phyloP scores from a whole-genome alignment of 176 grass and related monocot genomes.

The Tuctoria greenei region DNA sequence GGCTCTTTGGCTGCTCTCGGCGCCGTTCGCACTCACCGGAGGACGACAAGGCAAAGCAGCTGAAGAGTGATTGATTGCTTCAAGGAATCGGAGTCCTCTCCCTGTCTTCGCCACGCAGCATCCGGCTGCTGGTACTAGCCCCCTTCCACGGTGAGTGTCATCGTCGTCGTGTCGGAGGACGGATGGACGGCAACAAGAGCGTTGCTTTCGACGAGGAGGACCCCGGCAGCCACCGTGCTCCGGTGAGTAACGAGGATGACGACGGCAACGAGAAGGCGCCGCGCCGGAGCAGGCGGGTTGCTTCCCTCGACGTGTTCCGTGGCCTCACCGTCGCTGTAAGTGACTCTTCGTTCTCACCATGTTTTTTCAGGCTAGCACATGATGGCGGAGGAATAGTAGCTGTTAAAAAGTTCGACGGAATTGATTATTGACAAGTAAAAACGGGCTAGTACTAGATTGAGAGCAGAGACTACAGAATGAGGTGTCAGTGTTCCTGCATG shows the following conservation, averaged over 20 bases:
- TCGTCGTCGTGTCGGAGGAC: too few species aligned
- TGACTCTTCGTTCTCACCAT: background rate
- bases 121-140: background rate
- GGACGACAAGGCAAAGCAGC: background rate
- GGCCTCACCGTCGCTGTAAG: conserved; percentile 84
- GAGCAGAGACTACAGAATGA: background rate
- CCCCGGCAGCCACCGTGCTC: background rate
- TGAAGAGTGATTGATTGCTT: conserved; percentile 18
- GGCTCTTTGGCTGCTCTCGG: background rate
- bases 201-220: conserved; percentile 55
- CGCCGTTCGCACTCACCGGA: background rate
- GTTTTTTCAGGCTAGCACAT: background rate
- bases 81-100: conserved; percentile 11
- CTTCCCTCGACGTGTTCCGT: conserved; percentile 89
- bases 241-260: background rate
- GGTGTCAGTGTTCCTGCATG: background rate
- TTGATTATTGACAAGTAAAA: background rate
- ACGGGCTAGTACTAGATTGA: background rate
- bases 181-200: conserved; percentile 27
- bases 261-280: conserved; percentile 31
- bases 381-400: background rate
- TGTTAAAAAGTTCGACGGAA: background rate
- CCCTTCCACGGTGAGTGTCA: background rate
- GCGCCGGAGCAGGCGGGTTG: conserved; percentile 44
- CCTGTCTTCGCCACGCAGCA: background rate